These are phyloP conservation scores for Tricholomella constricta DNA, from an alignment of 768 basidiomycete genomes.

Conservation along the genomic window DNA sequence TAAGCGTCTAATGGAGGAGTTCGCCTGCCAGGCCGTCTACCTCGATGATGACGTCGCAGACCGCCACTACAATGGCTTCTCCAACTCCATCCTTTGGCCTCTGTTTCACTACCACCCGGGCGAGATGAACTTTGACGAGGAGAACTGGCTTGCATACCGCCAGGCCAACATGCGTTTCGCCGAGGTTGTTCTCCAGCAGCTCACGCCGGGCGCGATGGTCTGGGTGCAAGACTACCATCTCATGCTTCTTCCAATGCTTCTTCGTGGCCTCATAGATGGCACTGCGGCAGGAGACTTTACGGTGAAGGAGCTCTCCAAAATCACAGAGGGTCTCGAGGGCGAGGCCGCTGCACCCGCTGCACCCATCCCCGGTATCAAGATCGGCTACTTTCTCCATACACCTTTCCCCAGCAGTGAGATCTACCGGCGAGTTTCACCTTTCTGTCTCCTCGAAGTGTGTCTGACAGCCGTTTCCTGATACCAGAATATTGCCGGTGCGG, in stretches of 20 bases:
- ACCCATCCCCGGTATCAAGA: constrained; percentile 73
- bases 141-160: constrained; percentile 97
- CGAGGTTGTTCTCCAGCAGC: constrained; percentile 78
- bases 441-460: background rate
- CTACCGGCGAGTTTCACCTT: constrained; percentile 68
- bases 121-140: constrained; percentile 99
- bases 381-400: constrained; percentile 98
- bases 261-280: constrained; percentile 88
- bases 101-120: constrained; percentile 99
- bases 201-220: constrained; percentile 88
- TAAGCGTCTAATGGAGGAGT: constrained; percentile 90
- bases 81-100: constrained; percentile 99
- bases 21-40: constrained; percentile 97
- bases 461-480: constrained; percentile 5
- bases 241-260: constrained; percentile 95
- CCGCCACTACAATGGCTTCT: constrained; percentile 97
- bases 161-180: constrained; percentile 97
- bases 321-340: constrained; percentile 70
- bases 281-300: constrained; percentile 57
- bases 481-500: constrained; percentile 93
- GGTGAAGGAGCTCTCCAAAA: constrained; percentile 61
- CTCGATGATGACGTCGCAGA: constrained; percentile 99
- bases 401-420: constrained; percentile 98
- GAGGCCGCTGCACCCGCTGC: constrained; percentile 42
- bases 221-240: constrained; percentile 99